These are phyloP conservation scores for Symbiotaphrina buchneri DNA, from an alignment of 495 filamentous ascomycete genomes.

Conservation along the genomic window DNA sequence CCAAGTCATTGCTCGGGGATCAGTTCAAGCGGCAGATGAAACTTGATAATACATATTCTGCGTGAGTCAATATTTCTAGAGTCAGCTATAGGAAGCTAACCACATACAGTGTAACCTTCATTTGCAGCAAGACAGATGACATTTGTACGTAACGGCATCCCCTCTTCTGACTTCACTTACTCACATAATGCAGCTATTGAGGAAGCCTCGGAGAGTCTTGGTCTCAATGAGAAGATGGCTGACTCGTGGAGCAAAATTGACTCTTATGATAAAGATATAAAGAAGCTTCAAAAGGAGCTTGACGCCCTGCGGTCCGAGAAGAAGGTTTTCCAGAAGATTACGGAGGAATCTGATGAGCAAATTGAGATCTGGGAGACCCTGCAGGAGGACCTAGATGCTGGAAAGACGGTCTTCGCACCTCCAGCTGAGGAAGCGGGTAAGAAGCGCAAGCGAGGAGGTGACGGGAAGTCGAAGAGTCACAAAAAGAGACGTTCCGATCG, in stretches of 20 bases:
- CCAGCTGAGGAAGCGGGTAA: slow-evolving; percentile 8
- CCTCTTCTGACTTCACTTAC: no score
- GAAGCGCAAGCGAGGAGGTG: slow-evolving; percentile 14
- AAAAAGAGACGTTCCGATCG: slow-evolving; percentile 5
- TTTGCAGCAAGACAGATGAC: slow-evolving; percentile 50
- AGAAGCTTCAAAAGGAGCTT: slow-evolving; percentile 12
- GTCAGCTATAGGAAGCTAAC: slow-evolving; percentile 2
- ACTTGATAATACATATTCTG: slow-evolving; percentile 31
- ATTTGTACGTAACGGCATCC: slow-evolving; percentile 19
- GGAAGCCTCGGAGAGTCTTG: slow-evolving; percentile 22
- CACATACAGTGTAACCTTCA: slow-evolving; percentile 27
- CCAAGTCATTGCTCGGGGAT: slow-evolving; percentile 33
- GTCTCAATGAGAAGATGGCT: slow-evolving; percentile 16
- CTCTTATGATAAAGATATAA: slow-evolving; percentile 13
- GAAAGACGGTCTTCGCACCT: slow-evolving; percentile 26
- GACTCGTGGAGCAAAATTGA: slow-evolving; percentile 13
- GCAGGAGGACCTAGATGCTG: slow-evolving; percentile 17
- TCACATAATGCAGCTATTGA: no score
- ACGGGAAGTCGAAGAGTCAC: slow-evolving; percentile 5
- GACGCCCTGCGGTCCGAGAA: slow-evolving; percentile 16
- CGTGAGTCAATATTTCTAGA: neutral
- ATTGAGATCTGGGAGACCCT: slow-evolving; percentile 24
- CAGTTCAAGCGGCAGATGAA: slow-evolving; percentile 41
- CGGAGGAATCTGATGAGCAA: slow-evolving; percentile 3
- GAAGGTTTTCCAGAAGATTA: neutral